Percentiles rank a stretch among this genome's conserved stretches.
Evolutionary conservation across 768 basidiomycete genomes (phyloP).

Genomic region (Auricularia auricula-judae): DNA sequence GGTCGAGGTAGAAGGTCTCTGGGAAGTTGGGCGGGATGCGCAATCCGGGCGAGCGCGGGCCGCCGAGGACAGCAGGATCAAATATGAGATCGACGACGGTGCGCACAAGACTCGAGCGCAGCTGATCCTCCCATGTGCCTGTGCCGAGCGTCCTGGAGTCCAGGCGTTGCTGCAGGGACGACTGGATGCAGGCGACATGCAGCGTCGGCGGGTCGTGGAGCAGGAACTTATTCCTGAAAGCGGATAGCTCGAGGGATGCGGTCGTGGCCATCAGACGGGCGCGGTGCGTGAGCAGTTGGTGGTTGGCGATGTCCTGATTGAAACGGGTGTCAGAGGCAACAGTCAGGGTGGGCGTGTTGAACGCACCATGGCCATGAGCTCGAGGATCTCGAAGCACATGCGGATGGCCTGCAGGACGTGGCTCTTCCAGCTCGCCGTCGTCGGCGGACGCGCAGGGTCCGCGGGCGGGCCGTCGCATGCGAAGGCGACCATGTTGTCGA

Average conservation of each 20-base stretch:
- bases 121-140: constrained; percentile 45
- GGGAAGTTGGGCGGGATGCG: constrained; percentile 37
- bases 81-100: constrained; percentile 23
- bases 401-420: constrained; percentile 39
- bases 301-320: constrained; percentile 86
- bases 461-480: constrained; percentile 30
- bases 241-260: constrained; percentile 66
- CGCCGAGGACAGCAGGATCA: constrained; percentile 33
- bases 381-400: constrained; percentile 81
- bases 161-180: constrained; percentile 9
- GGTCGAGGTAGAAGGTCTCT: constrained; percentile 77
- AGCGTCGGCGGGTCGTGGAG: constrained; percentile 7
- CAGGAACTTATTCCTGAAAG: constrained; percentile 44
- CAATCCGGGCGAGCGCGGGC: constrained; percentile 20
- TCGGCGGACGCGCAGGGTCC: background rate
- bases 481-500: constrained; percentile 72
- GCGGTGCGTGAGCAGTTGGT: constrained; percentile 85
- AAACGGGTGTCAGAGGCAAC: constrained; percentile 10
- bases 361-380: constrained; percentile 90
- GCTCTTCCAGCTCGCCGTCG: background rate
- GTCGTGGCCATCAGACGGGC: constrained; percentile 80
- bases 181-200: constrained; percentile 9
- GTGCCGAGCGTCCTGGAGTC: constrained; percentile 45
- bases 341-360: constrained; percentile 7
- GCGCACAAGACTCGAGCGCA: constrained; percentile 9